These are phyloP conservation scores for Solanum aculeatissimum DNA, from an alignment of 305 asterid species.

Conservation along the genomic window DNA sequence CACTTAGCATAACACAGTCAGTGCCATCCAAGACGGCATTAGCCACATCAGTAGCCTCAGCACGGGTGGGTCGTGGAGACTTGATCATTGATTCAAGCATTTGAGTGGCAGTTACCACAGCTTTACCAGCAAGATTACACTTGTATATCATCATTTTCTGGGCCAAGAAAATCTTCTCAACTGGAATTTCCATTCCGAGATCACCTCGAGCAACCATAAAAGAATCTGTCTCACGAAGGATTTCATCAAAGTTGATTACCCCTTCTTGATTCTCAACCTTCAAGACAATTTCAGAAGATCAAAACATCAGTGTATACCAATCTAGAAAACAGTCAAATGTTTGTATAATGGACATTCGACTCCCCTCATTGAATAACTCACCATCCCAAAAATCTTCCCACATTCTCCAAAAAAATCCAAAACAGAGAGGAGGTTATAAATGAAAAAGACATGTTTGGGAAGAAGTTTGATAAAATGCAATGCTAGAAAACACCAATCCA, in stretches of 20 bases:
- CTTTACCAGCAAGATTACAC: slow-evolving; percentile 53
- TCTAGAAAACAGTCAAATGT: neutral
- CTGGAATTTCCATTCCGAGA: slow-evolving; percentile 63
- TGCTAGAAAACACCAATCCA: neutral
- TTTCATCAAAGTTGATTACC: slow-evolving; percentile 51
- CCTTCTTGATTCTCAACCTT: slow-evolving; percentile 72
- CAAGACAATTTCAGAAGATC: neutral
- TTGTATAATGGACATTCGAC: neutral
- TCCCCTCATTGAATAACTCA: neutral
- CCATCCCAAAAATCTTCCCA: neutral
- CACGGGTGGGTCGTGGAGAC: slow-evolving; percentile 70
- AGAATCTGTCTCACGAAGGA: slow-evolving; percentile 51
- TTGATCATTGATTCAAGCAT: slow-evolving; percentile 67
- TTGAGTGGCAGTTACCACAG: slow-evolving; percentile 65
- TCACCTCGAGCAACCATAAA: slow-evolving; percentile 71
- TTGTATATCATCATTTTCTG: slow-evolving; percentile 68
- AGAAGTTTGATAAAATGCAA: neutral
- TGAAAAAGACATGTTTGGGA: neutral
- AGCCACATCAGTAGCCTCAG: slow-evolving; percentile 65
- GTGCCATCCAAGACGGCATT: slow-evolving; percentile 58
- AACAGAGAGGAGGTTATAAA: neutral
- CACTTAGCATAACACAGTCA: slow-evolving; percentile 53
- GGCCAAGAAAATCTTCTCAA: slow-evolving; percentile 54
- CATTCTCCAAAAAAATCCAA: neutral
- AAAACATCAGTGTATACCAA: neutral